A percentile compares a stretch with the other conserved stretches of the same genome.
phyloP scores from a whole-genome alignment of 176 grass and related monocot species.

The Poa pratensis region DNA sequence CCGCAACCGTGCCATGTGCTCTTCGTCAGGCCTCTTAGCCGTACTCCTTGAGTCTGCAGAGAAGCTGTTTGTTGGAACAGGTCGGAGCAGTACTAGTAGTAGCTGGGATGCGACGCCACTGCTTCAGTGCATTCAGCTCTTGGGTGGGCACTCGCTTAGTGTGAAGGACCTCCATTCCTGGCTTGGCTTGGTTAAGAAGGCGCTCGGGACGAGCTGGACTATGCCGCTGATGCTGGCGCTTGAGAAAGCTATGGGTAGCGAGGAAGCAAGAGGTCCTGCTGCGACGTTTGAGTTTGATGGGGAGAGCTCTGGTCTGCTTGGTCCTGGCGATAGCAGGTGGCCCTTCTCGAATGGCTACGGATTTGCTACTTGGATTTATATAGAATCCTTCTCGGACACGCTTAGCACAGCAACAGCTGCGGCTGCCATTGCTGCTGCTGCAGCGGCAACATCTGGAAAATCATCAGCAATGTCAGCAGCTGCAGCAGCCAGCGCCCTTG shows the following conservation, averaged over 20 bases:
- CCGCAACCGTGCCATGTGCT: conserved; percentile 94
- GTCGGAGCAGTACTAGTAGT: conserved; percentile 34
- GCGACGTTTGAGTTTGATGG: conserved; percentile 92
- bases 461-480: conserved; percentile 96
- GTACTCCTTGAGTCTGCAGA: conserved; percentile 70
- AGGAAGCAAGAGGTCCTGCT: conserved; percentile 71
- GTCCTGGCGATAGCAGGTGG: conserved; percentile 89
- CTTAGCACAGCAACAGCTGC: conserved; percentile 96
- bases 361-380: conserved; percentile 95
- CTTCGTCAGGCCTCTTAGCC: conserved; percentile 65
- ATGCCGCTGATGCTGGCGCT: conserved; percentile 62
- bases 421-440: conserved; percentile 89
- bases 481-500: conserved; percentile 90
- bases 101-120: conserved; percentile 70
- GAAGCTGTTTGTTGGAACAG: conserved; percentile 60
- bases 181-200: conserved; percentile 73
- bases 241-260: conserved; percentile 81
- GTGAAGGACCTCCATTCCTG: conserved; percentile 79
- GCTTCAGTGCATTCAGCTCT: conserved; percentile 75
- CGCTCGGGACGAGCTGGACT: conserved; percentile 69
- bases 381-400: conserved; percentile 93
- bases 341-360: conserved; percentile 95
- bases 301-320: conserved; percentile 93
- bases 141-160: conserved; percentile 78
- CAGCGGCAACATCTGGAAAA: conserved; percentile 87